phyloP scores from a whole-genome alignment of 2,329 filamentous ascomycete genomes.

The Diaporthe citriasiana region DNA sequence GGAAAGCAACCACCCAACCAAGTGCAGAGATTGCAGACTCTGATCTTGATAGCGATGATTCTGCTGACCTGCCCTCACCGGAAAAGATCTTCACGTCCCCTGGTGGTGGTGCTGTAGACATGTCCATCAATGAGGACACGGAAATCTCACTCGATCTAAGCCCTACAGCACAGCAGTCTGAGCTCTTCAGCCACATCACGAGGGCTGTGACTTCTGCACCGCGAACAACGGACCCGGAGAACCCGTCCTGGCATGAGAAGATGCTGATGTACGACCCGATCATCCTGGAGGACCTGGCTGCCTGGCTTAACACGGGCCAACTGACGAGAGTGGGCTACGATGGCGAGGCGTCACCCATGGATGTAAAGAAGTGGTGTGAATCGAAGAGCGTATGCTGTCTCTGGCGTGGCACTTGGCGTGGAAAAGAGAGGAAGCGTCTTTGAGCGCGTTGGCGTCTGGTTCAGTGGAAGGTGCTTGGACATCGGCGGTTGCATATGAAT shows the following conservation, averaged over 20 bases:
- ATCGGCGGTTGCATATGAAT: not conserved
- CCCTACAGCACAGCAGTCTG: slow-evolving; percentile 58
- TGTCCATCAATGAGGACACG: slow-evolving; percentile 61
- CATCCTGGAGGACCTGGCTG: slow-evolving; percentile 85
- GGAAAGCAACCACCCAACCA: slow-evolving; percentile 44
- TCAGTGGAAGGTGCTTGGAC: not conserved
- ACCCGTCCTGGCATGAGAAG: slow-evolving; percentile 88
- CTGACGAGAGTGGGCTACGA: slow-evolving; percentile 75
- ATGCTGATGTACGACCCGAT: slow-evolving; percentile 96
- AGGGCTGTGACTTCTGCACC: slow-evolving; percentile 67
- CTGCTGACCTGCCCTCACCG: slow-evolving; percentile 50
- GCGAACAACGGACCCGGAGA: slow-evolving; percentile 61
- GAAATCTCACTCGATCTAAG: slow-evolving; percentile 58
- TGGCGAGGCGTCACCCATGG: slow-evolving; percentile 71
- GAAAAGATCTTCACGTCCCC: slow-evolving; percentile 61
- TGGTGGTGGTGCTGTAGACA: slow-evolving; percentile 52
- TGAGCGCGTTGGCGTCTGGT: slow-evolving; percentile 43
- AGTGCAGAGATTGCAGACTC: slow-evolving; percentile 67
- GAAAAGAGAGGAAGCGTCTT: slow-evolving; percentile 67
- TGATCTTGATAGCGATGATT: slow-evolving; percentile 56
- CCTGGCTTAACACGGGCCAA: slow-evolving; percentile 84
- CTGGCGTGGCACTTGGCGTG: slow-evolving; percentile 71
- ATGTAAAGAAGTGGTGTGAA: slow-evolving; percentile 93
- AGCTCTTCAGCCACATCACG: slow-evolving; percentile 67
- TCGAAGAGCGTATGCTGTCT: slow-evolving; percentile 87